These are phyloP conservation scores for Kwoniella newhampshirensis DNA, from an alignment of 768 basidiomycete genomes.

Conservation along the genomic window DNA sequence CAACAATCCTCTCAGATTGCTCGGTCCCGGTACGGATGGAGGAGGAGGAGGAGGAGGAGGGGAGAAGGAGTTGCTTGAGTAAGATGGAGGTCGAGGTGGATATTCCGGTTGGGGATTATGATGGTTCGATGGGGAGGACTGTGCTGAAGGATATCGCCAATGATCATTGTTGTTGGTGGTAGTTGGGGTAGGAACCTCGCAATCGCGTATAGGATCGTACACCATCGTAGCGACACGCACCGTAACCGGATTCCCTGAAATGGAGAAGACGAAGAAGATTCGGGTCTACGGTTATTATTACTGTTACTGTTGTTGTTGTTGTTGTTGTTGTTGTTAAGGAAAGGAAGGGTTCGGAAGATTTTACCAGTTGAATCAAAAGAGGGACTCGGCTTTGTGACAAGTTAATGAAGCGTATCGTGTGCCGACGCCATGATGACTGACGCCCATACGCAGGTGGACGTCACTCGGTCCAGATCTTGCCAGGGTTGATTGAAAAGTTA, in stretches of 20 bases:
- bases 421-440: too few species aligned
- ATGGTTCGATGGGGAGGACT: too few species aligned
- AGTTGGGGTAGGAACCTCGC: conserved; percentile 39
- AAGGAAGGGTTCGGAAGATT: neutral
- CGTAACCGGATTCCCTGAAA: neutral
- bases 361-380: neutral
- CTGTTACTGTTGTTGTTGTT: neutral
- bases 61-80: conserved; percentile 1
- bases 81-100: neutral
- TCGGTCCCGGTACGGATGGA: conserved; percentile 15
- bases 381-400: neutral
- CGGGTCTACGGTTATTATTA: neutral
- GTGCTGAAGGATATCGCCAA: conserved; percentile 4
- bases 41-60: conserved; percentile 18
- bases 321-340: neutral
- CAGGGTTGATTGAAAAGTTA: too few species aligned
- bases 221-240: conserved; percentile 26
- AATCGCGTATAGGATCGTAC: conserved; percentile 50
- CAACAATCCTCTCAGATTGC: conserved; percentile 35
- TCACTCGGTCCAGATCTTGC: too few species aligned
- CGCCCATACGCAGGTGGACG: too few species aligned
- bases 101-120: too few species aligned
- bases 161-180: conserved; percentile 16
- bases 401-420: too few species aligned
- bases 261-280: conserved; percentile 3